Conservation (phyloP, 1,284 basidiomycete genomes). For the Ceratobasidium sp. region DNA sequence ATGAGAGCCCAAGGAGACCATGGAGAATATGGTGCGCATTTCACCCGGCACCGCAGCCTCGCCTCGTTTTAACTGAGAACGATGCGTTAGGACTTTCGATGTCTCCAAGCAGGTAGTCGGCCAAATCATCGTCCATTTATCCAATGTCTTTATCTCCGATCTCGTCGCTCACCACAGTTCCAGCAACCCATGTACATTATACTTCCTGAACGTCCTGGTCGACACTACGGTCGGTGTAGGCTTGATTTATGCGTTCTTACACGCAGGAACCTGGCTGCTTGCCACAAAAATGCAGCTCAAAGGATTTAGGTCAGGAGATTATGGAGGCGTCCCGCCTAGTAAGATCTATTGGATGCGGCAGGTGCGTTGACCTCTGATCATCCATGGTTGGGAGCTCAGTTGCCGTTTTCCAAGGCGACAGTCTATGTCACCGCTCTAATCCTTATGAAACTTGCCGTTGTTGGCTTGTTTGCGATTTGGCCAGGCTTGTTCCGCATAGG, state of each 20-base stretch:
- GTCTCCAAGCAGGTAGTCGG: constrained; percentile 93
- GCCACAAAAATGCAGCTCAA: constrained; percentile 72
- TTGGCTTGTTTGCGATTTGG: constrained; percentile 77
- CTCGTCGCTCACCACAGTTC: constrained; percentile 72
- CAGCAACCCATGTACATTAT: constrained; percentile 87
- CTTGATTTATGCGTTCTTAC: constrained; percentile 84
- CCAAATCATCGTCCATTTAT: constrained; percentile 88
- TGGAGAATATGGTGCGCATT: constrained; percentile 88
- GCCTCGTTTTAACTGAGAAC: not conserved
- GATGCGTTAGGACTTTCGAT: constrained; percentile 75
- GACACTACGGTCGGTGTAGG: constrained; percentile 94
- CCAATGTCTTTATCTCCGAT: constrained; percentile 85
- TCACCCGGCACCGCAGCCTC: not conserved
- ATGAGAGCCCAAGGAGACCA: constrained; percentile 84
- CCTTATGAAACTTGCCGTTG: constrained; percentile 91
- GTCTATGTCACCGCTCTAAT: constrained; percentile 86
- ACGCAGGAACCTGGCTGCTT: constrained; percentile 73
- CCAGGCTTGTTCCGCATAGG: constrained; percentile 78
- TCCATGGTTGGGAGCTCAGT: not conserved
- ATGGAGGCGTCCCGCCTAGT: constrained; percentile 78
- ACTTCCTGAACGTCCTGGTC: constrained; percentile 94
- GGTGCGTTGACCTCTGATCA: constrained; percentile 42
- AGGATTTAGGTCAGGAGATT: constrained; percentile 88
- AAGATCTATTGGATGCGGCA: constrained; percentile 83
- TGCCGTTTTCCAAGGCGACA: constrained; percentile 59